phyloP scores from a whole-genome alignment of 371 early-diverging fungal genomes.

The Mortierella sp. region DNA sequence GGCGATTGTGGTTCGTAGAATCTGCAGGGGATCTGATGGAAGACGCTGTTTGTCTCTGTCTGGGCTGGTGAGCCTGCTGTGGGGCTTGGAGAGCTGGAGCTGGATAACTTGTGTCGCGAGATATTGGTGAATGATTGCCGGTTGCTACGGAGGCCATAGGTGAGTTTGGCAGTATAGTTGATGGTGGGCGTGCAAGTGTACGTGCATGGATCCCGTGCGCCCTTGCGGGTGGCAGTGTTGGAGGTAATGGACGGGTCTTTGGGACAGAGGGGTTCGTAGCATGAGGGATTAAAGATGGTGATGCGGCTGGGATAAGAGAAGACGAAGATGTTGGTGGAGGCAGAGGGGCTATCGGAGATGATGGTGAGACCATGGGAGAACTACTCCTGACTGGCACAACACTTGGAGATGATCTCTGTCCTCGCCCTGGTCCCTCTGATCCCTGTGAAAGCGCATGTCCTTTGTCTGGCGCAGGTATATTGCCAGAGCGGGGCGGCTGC shows the following conservation, averaged over 20 bases:
- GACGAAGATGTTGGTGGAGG: constrained; percentile 10
- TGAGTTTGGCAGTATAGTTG: constrained; percentile 8
- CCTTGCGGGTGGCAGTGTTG: constrained; percentile 50
- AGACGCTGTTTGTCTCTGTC: constrained; percentile 23
- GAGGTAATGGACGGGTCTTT: constrained; percentile 27
- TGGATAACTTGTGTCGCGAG: constrained; percentile 28
- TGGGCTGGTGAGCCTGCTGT: constrained; percentile 42
- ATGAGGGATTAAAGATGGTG: constrained; percentile 5
- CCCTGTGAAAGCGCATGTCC: constrained; percentile 10
- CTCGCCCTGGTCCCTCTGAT: constrained; percentile 5
- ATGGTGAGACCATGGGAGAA: constrained; percentile 26
- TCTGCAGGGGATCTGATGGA: constrained; percentile 22
- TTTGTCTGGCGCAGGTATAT: constrained; percentile 4
- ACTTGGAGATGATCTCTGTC: constrained; percentile 18
- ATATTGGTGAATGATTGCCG: constrained; percentile 6
- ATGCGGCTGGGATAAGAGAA: neutral
- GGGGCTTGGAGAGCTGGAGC: constrained; percentile 39
- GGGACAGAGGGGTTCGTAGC: constrained; percentile 3
- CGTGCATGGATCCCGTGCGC: constrained; percentile 53
- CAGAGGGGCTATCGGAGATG: constrained; percentile 13
- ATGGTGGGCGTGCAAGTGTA: constrained; percentile 23
- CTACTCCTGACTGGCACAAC: neutral
- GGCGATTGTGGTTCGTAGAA: constrained; percentile 21
- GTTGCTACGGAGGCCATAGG: neutral
- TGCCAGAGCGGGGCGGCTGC: neutral